Conservation (phyloP, 2,329 filamentous ascomycete species). For the Elsinoe necatrix region DNA sequence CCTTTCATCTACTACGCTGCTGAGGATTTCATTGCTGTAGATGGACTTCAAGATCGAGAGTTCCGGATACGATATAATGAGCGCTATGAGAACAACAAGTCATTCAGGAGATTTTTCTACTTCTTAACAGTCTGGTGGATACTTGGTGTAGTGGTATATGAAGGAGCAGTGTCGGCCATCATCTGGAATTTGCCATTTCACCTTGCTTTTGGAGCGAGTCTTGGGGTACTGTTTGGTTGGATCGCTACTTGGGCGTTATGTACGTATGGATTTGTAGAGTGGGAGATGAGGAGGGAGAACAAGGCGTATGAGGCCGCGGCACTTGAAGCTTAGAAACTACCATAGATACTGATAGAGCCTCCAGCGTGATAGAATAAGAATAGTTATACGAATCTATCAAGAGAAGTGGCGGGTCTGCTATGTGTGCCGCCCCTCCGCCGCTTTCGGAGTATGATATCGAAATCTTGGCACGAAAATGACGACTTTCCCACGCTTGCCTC, state of each 20-base stretch:
- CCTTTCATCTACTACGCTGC: conserved; percentile 30
- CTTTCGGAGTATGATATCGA: conserved; percentile 3
- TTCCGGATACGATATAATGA: conserved; percentile 28
- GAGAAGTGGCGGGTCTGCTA: no score
- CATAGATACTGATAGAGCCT: not conserved
- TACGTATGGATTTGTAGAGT: conserved; percentile 21
- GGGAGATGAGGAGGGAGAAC: conserved; percentile 26
- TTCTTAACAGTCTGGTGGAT: conserved; percentile 27
- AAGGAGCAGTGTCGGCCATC: conserved; percentile 25
- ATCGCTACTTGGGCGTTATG: conserved; percentile 24
- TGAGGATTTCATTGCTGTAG: conserved; percentile 29
- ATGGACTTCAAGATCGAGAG: conserved; percentile 27
- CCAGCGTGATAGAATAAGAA: not conserved
- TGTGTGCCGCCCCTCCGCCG: not conserved
- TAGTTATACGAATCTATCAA: no score
- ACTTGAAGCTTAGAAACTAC: conserved; percentile 19
- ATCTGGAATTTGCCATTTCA: conserved; percentile 27
- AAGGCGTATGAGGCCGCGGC: conserved; percentile 24
- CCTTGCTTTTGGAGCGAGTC: conserved; percentile 25
- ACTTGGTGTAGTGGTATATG: conserved; percentile 24
- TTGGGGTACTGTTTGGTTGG: conserved; percentile 26
- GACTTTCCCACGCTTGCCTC: not conserved
- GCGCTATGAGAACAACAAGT: conserved; percentile 25
- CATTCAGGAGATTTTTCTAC: conserved; percentile 26
- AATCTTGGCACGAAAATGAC: conserved; percentile 4